Conservation (phyloP, 2,329 filamentous ascomycete genomes). For the Aureobasidium uvarum region DNA sequence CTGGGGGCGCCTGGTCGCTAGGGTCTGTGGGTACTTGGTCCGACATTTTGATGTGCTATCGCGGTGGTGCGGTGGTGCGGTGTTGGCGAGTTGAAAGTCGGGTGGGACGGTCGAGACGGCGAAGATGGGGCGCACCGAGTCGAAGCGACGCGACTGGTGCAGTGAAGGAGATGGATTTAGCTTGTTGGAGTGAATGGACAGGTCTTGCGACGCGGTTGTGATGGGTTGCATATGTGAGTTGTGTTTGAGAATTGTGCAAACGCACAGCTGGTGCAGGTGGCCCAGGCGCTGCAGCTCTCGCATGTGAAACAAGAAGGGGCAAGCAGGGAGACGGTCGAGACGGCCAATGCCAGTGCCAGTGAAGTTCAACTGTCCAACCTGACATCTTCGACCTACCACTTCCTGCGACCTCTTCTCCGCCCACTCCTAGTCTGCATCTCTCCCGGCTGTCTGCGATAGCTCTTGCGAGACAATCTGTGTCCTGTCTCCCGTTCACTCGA, state of each 20-base stretch:
- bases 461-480: not conserved
- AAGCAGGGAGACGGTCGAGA: slow-evolving; percentile 4
- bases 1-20: slow-evolving; percentile 7
- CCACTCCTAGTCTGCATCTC: not conserved
- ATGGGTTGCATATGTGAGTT: not conserved
- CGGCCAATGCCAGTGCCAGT: not conserved
- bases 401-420: not conserved
- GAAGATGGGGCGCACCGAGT: not conserved
- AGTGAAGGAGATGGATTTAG: too few species aligned
- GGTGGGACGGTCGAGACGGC: not conserved
- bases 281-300: slow-evolving; percentile 9
- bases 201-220: not conserved
- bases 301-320: slow-evolving; percentile 26
- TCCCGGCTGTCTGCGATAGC: slow-evolving; percentile 14
- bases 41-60: not conserved
- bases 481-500: not conserved
- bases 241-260: slow-evolving; percentile 14
- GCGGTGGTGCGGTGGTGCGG: not conserved
- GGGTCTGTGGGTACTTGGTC: slow-evolving; percentile 10
- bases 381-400: not conserved
- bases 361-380: not conserved
- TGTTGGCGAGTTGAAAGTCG: not conserved
- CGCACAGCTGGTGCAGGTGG: not conserved
- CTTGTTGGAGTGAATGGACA: not conserved
- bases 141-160: not conserved